Evolutionary conservation across 2,329 filamentous ascomycete genomes (phyloP), one percentile per base, ranked within the genome.

Genomic region (Dichotomopilus funicola): DNA sequence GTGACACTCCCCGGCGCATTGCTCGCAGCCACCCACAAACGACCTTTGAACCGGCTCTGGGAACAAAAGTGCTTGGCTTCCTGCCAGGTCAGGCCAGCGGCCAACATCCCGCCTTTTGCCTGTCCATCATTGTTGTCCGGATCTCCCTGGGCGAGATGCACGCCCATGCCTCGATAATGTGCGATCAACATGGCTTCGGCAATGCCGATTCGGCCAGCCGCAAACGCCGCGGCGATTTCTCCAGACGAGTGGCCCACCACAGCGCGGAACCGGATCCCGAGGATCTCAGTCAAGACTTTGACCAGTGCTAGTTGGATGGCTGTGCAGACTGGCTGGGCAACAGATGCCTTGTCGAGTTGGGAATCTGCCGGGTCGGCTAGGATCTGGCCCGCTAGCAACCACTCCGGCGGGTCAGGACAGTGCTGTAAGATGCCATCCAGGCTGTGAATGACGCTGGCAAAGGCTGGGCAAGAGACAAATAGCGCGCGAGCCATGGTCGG

Each of bases 241-340:
- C 74, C 74, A 4, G 71, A 73, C 0, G 71, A 73, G 59, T 74
- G 72, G 13, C 72, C 72, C 9, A 74, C 67, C 3, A 72, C 69
- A 4, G 65, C 64, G 47, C 60, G 52, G 42, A 70, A 69, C 2
- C 31, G 43, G 4, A 71, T 54, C 1, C 64, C 66, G 6, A 70
- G 49, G 12, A 59, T 59, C 9, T 49, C 50, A 3, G 19, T 27
- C 19, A 71, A 59, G 5, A 70, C 56, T 36, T 70, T 63, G 0
- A 70, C 62, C 0, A 70, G 60, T 0, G 68, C 78, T 2, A 83
- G 68, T 59, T 83, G 80, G 1, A 83, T 43, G 0, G 79, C 78
- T 0, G 79, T 81, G 51, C 75, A 81, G 1, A 80, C 62, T 0
- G 80, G 76, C 58, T 82, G 79, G 0, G 75, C 72, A 27, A 79